phyloP scores from a whole-genome alignment of 192 early-diverging fungal species.

The Phlyctochytrium arcticum region DNA sequence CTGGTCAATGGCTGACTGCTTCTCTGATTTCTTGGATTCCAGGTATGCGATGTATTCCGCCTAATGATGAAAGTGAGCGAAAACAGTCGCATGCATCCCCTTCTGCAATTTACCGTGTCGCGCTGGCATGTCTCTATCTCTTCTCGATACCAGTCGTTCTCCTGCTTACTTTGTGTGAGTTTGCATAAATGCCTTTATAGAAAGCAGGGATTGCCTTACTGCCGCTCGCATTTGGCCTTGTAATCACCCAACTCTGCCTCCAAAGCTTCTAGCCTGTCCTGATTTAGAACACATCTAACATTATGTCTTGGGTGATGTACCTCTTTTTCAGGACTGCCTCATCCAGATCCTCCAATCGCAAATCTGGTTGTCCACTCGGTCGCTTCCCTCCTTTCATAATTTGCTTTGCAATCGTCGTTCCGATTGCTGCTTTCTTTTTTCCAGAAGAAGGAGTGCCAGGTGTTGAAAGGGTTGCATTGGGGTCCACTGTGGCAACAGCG shows the following conservation, averaged over 20 bases:
- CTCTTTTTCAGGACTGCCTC: slow-evolving; percentile 29
- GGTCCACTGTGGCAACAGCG: too few relatives aligned
- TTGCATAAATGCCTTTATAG: neutral
- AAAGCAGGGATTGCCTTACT: slow-evolving; percentile 23
- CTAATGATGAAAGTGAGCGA: slow-evolving; percentile 2
- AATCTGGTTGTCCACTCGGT: slow-evolving; percentile 8
- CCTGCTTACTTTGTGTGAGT: slow-evolving; percentile 34
- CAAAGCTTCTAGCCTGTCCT: slow-evolving; percentile 31
- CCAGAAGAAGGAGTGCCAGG: too few relatives aligned
- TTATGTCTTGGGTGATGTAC: neutral
- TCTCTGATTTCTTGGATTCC: slow-evolving; percentile 44
- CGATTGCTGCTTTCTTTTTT: slow-evolving; percentile 16
- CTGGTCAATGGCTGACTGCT: slow-evolving; percentile 37
- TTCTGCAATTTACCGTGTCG: slow-evolving; percentile 35
- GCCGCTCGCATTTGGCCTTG: slow-evolving; percentile 38
- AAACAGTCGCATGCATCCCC: neutral
- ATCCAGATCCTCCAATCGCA: slow-evolving; percentile 43
- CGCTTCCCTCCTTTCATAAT: slow-evolving; percentile 19
- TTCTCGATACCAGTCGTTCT: slow-evolving; percentile 53
- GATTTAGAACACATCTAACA: neutral
- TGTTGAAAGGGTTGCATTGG: too few relatives aligned
- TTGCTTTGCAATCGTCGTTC: slow-evolving; percentile 19
- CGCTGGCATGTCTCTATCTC: slow-evolving; percentile 47
- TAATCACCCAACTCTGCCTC: slow-evolving; percentile 42
- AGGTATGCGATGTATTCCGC: slow-evolving; percentile 50